Evolutionary conservation across 164 flowering plant genomes (phyloP).

Genomic region (Macadamia integrifolia): DNA sequence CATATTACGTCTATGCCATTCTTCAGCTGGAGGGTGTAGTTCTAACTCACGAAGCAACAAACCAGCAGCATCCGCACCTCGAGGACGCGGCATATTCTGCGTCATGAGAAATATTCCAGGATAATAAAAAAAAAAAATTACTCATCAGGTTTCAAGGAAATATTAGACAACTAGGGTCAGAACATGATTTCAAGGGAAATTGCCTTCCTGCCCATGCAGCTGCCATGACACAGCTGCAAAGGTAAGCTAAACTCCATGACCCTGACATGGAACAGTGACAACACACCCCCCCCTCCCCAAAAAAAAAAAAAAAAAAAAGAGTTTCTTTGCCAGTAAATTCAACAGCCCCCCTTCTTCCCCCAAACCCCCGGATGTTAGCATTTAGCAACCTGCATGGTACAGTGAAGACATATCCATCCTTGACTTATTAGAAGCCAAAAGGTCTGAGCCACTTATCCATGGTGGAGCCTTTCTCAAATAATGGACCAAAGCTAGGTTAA

Average conservation of each 20-base stretch:
- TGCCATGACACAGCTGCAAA: background rate
- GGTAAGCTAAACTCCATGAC: too few species aligned
- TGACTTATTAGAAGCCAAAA: background rate
- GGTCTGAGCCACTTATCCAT: background rate
- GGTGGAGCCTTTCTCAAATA: background rate
- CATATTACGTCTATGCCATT: conserved; percentile 96
- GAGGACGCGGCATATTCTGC: conserved; percentile 98
- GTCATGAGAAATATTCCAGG: background rate
- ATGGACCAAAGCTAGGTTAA: background rate
- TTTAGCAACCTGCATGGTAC: background rate
- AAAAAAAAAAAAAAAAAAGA: too few species aligned
- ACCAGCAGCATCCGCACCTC: conserved; percentile 99
- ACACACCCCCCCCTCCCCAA: too few species aligned
- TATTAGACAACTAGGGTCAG: background rate
- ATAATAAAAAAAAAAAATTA: background rate
- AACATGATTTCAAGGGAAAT: too few species aligned
- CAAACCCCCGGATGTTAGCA: too few species aligned
- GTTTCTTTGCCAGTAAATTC: too few species aligned
- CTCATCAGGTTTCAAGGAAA: background rate
- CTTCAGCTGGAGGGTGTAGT: conserved; percentile 99
- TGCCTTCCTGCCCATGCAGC: too few species aligned
- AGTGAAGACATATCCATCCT: background rate
- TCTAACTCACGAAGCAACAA: conserved; percentile 92
- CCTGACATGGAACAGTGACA: too few species aligned
- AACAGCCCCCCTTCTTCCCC: too few species aligned